Evolutionary conservation across 2,329 filamentous ascomycete genomes (phyloP), one percentile per base, ranked within the genome.

Genomic region (Exutisphaerella laricina): DNA sequence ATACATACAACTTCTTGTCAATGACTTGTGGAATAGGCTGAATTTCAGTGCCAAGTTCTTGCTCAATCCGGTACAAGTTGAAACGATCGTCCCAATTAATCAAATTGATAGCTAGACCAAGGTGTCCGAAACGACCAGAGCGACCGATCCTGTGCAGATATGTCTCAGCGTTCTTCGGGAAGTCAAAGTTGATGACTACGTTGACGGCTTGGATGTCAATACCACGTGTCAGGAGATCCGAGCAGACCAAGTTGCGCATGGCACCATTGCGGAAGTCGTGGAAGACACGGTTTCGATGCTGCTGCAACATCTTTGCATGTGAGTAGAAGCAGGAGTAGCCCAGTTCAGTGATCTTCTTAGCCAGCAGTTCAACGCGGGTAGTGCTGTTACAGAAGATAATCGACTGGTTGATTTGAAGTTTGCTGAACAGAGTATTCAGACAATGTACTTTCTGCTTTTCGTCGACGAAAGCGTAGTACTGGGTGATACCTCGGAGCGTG

Each of bases 381-480:
- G 92, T 98, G 29, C 92, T 98, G 70, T 98, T 98, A 72, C 92
- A 98, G 73, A 98, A 98, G 65, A 98, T 98, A 72, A 98, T 98
- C 50, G 94, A 98, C 73, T 98, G 92, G 71, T 98, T 98, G 72
- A 98, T 98, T 69, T 98, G 90, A 12, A 98, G 80, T 70, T 96
- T 95, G 57, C 89, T 96, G 74, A 98, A 98, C 51, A 98, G 82
- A 0, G 92, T 98, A 73, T 98, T 98, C 54, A 98, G 72, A 66
- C 92, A 98, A 71, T 98, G 94, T 14, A 98, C 92, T 71, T 98
- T 98, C 65, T 96, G 88, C 72, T 96, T 96, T 71, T 98, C 92
- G 68, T 98, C 92, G 39, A 98, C 94, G 57, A 97, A 98, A 30
- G 92, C 92, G 63, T 98, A 98, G 72, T 97, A 98, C 65, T 98